These are phyloP conservation scores for Cenchrus purpureus DNA, from an alignment of 176 grass and related monocot species.

Conservation along the genomic window DNA sequence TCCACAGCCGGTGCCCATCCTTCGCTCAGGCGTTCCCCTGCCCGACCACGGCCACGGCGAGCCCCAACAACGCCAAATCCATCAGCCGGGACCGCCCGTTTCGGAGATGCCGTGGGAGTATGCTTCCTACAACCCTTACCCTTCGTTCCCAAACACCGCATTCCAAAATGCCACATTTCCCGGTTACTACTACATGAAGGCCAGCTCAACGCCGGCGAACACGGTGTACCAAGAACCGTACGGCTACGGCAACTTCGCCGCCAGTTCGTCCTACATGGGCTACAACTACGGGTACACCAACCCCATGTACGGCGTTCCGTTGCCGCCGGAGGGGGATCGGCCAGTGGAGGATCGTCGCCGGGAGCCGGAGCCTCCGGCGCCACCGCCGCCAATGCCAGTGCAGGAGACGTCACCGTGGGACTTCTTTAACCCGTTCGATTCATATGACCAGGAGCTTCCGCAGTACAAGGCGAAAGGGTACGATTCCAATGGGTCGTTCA, in stretches of 20 bases:
- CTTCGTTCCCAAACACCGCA: constrained; percentile 36
- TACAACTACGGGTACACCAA: constrained; percentile 55
- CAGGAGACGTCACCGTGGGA: constrained; percentile 69
- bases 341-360: constrained; percentile 15
- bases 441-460: constrained; percentile 58
- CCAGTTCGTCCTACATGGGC: constrained; percentile 50
- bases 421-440: constrained; percentile 81
- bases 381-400: constrained; percentile 59
- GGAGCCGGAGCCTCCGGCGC: constrained; percentile 1
- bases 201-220: constrained; percentile 47
- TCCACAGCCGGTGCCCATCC: neutral
- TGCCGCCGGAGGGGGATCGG: constrained; percentile 26
- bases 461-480: constrained; percentile 33
- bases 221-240: constrained; percentile 85
- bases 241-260: constrained; percentile 44
- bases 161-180: constrained; percentile 45
- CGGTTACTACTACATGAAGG: constrained; percentile 77
- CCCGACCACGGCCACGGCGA: neutral
- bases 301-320: constrained; percentile 53
- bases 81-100: neutral
- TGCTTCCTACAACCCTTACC: constrained; percentile 32
- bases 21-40: neutral
- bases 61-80: constrained; percentile 34
- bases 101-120: constrained; percentile 46
- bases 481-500: constrained; percentile 42